phyloP scores from a whole-genome alignment of 2,329 filamentous ascomycete genomes.

The Aureobasidium sp. region DNA sequence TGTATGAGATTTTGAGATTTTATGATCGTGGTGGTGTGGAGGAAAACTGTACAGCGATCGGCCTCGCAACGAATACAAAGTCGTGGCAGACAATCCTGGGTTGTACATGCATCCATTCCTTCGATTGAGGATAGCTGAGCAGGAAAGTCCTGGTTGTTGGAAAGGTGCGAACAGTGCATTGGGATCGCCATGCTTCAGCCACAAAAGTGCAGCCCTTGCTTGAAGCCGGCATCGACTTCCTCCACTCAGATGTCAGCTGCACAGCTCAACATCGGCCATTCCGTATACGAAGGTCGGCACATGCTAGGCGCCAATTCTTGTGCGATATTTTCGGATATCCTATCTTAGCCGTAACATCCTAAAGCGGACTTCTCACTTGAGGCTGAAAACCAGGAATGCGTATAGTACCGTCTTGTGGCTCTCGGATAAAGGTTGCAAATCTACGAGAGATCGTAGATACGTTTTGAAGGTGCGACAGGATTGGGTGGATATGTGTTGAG shows the following conservation, averaged over 20 bases:
- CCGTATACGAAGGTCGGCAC: not conserved
- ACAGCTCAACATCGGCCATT: not conserved
- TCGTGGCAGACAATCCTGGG: slow-evolving; percentile 11
- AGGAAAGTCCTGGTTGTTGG: slow-evolving; percentile 4
- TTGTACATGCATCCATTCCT: slow-evolving; percentile 9
- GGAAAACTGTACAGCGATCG: not conserved
- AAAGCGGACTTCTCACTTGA: not conserved
- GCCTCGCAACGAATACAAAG: slow-evolving; percentile 3
- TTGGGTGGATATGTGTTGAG: not conserved
- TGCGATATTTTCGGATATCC: not conserved
- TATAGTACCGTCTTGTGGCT: not conserved
- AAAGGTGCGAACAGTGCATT: not conserved
- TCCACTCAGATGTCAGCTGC: not conserved
- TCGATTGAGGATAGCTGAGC: not conserved
- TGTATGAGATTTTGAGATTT: not conserved
- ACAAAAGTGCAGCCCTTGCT: not conserved
- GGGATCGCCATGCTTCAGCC: slow-evolving; percentile 7
- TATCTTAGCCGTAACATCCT: not conserved
- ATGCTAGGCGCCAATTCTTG: not conserved
- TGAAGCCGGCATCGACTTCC: not conserved
- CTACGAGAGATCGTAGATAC: not conserved
- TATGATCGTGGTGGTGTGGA: not conserved
- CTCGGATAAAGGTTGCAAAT: not conserved
- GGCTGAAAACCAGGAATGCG: not conserved
- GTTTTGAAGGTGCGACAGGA: not conserved